These are phyloP conservation scores for Monilinia aucupariae DNA, from an alignment of 2,329 filamentous ascomycete genomes.

Conservation along the genomic window DNA sequence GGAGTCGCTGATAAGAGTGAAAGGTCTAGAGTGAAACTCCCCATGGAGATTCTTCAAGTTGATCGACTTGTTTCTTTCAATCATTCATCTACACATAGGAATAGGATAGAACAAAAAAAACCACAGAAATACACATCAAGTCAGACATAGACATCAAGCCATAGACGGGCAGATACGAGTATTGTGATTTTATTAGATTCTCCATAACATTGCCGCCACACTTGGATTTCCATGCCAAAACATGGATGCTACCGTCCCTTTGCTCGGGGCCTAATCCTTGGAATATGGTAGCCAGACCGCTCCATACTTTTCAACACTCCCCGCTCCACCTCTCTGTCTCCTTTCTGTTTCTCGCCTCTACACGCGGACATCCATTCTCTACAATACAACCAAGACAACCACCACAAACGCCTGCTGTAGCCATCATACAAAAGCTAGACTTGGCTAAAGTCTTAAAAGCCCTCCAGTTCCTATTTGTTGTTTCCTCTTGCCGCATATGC, in stretches of 20 bases:
- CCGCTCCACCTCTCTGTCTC: neutral
- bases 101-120: neutral
- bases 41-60: neutral
- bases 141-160: neutral
- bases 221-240: neutral
- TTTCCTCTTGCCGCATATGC: neutral
- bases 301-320: neutral
- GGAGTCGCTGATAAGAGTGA: neutral
- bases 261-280: neutral
- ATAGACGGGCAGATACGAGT: neutral
- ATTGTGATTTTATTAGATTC: neutral
- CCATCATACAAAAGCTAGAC: neutral
- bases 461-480: neutral
- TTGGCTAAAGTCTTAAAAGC: neutral
- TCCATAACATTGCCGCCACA: neutral
- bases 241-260: neutral
- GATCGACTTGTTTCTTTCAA: neutral
- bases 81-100: neutral
- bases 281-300: neutral
- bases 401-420: conserved; percentile 3
- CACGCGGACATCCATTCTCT: neutral
- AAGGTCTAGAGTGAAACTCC: neutral
- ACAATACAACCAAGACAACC: neutral
- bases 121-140: neutral
- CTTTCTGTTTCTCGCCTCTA: neutral